Evolutionary conservation across 2,329 filamentous ascomycete species (phyloP), one percentile per base, ranked within the genome.

Genomic region (Akanthomyces dipterigenus): DNA sequence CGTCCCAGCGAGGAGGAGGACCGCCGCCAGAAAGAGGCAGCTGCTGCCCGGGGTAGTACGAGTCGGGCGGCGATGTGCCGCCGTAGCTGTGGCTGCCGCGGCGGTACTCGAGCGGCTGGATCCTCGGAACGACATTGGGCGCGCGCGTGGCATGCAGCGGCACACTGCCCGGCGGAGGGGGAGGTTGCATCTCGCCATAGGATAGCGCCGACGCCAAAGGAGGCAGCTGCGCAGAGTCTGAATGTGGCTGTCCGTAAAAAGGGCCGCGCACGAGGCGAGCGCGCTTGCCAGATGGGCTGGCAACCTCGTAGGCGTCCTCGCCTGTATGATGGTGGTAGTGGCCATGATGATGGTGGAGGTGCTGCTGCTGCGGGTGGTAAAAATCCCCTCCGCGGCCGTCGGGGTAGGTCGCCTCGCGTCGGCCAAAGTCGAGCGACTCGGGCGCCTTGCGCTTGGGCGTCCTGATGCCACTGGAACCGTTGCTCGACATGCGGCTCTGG

Each of bases 381-480:
- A 43, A 40, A 9, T 26, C 46, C 3, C 34, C 46, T 14, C 34
- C 34, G 12, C 36, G 46, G 34, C 58, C 43, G 18, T 55, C 58
- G n/a, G 58, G 20, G 22, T 54, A 55, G 4, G 43, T 24, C 11
- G 58, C 16, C 12, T 49, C 26, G 20, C 60, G 43, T 3, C 40
- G 24, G 55, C 56, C 18, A 20, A 55, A 38, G 14, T 63, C 63
- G 36, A 58, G 51, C 11, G 49, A 40, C 1, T 68, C 68, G 8
- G 64, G 50, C 3, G 65, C 65, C 56, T 70, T 70, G 12, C 69
- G 63, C 62, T 71, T 71, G 11, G 66, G 53, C 3, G 64, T 59
- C 56, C 65, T 69, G 51, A 59, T 38, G 34, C 62, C 60, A 45
- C 58, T 62, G 51, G 36, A 14, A 20, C 36, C 36, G 36, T 28